A percentile compares a stretch with the other conserved stretches of the same genome.
These are phyloP conservation scores for Dothidotthia symphoricarpi DNA, from an alignment of 2,329 filamentous ascomycete species.

Conservation along the genomic window DNA sequence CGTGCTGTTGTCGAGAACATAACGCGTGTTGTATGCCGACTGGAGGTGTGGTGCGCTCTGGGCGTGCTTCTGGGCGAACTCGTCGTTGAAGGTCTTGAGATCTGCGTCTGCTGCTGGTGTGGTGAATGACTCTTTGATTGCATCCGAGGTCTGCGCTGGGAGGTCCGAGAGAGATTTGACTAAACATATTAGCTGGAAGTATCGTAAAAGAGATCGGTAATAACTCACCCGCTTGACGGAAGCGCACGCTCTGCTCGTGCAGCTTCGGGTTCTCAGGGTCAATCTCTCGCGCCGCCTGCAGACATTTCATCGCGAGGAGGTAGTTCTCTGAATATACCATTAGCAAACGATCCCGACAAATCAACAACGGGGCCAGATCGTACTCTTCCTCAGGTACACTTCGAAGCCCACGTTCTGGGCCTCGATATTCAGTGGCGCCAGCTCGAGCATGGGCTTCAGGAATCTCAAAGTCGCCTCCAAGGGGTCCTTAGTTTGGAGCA, in stretches of 20 bases:
- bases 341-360: constrained; percentile 3
- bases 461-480: constrained; percentile 87
- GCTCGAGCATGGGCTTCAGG: constrained; percentile 75
- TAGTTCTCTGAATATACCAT: constrained; percentile 66
- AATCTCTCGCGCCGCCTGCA: constrained; percentile 69
- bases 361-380: constrained; percentile 36
- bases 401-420: constrained; percentile 86
- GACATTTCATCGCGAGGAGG: constrained; percentile 79
- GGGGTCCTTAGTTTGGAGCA: constrained; percentile 78
- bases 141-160: constrained; percentile 66
- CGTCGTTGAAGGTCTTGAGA: constrained; percentile 64
- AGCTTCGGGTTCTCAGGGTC: constrained; percentile 68
- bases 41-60: constrained; percentile 62
- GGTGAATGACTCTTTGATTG: constrained; percentile 67
- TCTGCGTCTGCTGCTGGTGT: constrained; percentile 57
- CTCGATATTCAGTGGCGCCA: constrained; percentile 75
- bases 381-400: constrained; percentile 81
- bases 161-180: constrained; percentile 44
- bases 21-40: constrained; percentile 60
- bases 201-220: too few species aligned
- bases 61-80: constrained; percentile 63
- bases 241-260: constrained; percentile 70
- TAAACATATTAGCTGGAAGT: too few species aligned
- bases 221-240: constrained; percentile 58
- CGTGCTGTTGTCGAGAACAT: constrained; percentile 58